Evolutionary conservation across 2,329 filamentous ascomycete genomes (phyloP).

Genomic region (Lachnellula hyalina): DNA sequence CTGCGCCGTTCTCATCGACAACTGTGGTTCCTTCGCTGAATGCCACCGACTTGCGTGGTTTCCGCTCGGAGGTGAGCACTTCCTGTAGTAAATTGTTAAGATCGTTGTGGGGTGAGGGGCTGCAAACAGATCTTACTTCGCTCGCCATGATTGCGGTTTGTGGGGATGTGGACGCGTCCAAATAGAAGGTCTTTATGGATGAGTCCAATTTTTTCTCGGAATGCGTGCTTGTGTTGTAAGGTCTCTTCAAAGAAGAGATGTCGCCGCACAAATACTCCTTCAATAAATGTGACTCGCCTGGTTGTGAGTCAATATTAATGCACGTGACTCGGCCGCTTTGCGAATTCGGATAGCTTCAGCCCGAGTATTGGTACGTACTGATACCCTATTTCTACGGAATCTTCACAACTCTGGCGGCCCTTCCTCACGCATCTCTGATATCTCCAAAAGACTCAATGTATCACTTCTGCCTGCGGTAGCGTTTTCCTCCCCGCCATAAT

Average conservation of each 20-base stretch:
- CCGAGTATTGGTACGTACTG: background rate
- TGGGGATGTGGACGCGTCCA: slow-evolving; percentile 5
- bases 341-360: background rate
- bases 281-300: background rate
- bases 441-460: slow-evolving; percentile 22
- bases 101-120: slow-evolving; percentile 19
- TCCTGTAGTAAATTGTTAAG: slow-evolving; percentile 23
- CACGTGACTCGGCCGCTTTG: too few species aligned
- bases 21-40: slow-evolving; percentile 85
- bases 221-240: slow-evolving; percentile 2
- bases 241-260: background rate
- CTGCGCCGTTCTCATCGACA: slow-evolving; percentile 83
- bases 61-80: slow-evolving; percentile 44
- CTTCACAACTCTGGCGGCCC: background rate
- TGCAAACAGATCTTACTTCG: slow-evolving; percentile 28
- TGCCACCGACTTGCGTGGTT: slow-evolving; percentile 86
- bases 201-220: background rate
- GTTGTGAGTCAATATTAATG: too few species aligned
- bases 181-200: background rate
- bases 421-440: background rate
- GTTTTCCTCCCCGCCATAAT: slow-evolving; percentile 16
- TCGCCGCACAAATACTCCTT: slow-evolving; percentile 6
- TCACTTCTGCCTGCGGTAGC: slow-evolving; percentile 24
- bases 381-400: background rate
- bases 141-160: slow-evolving; percentile 48